Evolutionary conservation across 306 rosid genomes (phyloP), one percentile per base, ranked within the genome.

Genomic region (Quercus cerris): DNA sequence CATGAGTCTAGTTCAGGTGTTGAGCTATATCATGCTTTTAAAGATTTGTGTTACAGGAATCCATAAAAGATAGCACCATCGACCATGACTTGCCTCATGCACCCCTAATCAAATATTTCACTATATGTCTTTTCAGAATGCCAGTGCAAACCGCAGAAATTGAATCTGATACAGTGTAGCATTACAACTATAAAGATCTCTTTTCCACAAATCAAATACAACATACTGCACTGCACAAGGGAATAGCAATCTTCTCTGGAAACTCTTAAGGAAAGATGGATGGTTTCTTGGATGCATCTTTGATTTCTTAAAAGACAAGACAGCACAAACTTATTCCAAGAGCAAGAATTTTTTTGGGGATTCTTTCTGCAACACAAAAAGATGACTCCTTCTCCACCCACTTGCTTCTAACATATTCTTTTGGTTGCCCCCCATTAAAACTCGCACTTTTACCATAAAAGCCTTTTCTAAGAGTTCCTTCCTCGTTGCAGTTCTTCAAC

Each of bases 341-440:
- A 77, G 91, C 75, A 81, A 77, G 85, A 84, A 73, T 63, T 76
- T 81, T 78, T 64, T 68, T 22, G 71, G 81, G 74, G 85, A 86
- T 87, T 85, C 96, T 81, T 76, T 77, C 31, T 73, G 88, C 82
- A 82, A 76, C 81, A 85, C 85, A 80, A 80, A 80, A 85, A 85
- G 81, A 73, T 74, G 73, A 80, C 77, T 84, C 75, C 51, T 67
- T 54, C 78, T 30, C 74, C 69, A 51, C 59, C 82, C 80, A 84
- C 85, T 80, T 80, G 82, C 83, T 74, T 35, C 80, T 83, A 77
- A 84, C 89, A 87, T 70, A 82, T 80, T 89, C 87, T 80, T 71
- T 71, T 41, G 41, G 49, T 30, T 73, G 19, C 77, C 77, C 28
- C 38, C 70, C 77, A 77, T 70, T 86, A 76, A 87, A 86, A 80